Evolutionary conservation across 2,329 filamentous ascomycete species (phyloP), one percentile per base, ranked within the genome.

Genomic region (Mollisiaceae sp.): DNA sequence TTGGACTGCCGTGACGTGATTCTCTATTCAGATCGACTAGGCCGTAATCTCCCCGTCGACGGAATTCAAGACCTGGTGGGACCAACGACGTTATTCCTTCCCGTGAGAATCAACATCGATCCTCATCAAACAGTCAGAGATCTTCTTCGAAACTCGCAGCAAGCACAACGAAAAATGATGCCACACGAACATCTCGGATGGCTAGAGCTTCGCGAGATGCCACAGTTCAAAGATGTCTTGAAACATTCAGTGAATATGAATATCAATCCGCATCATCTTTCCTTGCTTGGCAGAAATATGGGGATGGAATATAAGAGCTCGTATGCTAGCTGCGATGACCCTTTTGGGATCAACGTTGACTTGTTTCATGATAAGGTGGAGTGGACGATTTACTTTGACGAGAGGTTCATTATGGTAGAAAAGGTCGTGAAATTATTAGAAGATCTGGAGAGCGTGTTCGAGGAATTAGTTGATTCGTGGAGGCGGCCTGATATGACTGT

Each of bases 61-160:
- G 78, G 75, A 8, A 77, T 80, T 32, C 78, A 79, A 65, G 69
- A 77, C 27, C 79, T 81, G 50, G 76, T 77, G 61, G 79, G 79
- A 1, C 79, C 79, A 9, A 79, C 79, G 70, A 79, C 80, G 54
- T 77, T 78, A 4, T 80, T 79, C 1, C 74, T 81, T 15, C 79
- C 79, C 4, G 70, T 81, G n/a, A 76, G 77, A 22, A 72, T 81
- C 2, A 69, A 67, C 1, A 64, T 79, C 15, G 72, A 73, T 22
- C 59, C 52, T 22, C 11, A 43, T 22, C 22, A 50, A 18, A 41
- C 35, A 14, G 36, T 52, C 12, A 32, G 20, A 24, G 43, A 55
- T n/a, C 56, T 63, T 5, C 62, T 64, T n/a, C n/a, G 15, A 12
- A 8, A 45, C 1, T 62, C 38, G 6, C 60, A 62, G 32, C 18